These are phyloP conservation scores for Tribonema minus DNA, from an alignment of 108 stramenopile species.

Conservation along the genomic window DNA sequence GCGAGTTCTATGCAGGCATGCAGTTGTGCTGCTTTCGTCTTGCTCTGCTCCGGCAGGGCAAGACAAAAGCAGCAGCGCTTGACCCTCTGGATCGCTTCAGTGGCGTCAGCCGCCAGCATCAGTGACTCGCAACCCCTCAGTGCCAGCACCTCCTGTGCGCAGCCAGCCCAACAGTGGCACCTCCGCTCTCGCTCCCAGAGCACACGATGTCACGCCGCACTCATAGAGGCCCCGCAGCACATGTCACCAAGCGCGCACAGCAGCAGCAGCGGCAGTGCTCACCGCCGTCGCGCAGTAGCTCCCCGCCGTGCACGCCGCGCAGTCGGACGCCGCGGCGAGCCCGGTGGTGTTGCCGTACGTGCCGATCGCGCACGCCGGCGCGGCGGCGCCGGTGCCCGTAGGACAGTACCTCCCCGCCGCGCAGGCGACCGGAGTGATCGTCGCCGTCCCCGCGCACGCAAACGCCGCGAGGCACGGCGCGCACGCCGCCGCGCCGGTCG, in stretches of 20 bases:
- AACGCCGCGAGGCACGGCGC: conserved; percentile 36
- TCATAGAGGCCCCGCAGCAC: no score
- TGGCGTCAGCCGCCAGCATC: no score
- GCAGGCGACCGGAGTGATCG: conserved; percentile 2
- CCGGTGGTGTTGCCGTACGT: conserved; percentile 29
- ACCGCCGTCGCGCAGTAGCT: conserved; percentile 4
- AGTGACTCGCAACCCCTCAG: no score
- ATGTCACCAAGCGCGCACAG: background rate
- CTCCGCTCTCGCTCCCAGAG: no score
- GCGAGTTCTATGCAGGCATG: no score
- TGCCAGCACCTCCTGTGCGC: background rate
- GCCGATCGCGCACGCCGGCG: conserved; percentile 45
- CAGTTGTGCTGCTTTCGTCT: no score
- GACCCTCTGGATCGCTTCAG: no score
- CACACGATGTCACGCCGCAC: no score
- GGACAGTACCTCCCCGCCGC: conserved; percentile 35
- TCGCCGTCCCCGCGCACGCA: conserved; percentile 17
- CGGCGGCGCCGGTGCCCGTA: conserved; percentile 11
- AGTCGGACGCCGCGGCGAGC: conserved; percentile 22
- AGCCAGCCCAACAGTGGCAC: no score
- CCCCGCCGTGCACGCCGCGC: conserved; percentile 34
- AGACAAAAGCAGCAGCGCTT: no score
- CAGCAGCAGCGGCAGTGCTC: background rate
- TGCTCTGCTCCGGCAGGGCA: no score
- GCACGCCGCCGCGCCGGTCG: conserved; percentile 7